Conservation (phyloP, 1,139 yeast species). For the Taiozyma sp. region DNA sequence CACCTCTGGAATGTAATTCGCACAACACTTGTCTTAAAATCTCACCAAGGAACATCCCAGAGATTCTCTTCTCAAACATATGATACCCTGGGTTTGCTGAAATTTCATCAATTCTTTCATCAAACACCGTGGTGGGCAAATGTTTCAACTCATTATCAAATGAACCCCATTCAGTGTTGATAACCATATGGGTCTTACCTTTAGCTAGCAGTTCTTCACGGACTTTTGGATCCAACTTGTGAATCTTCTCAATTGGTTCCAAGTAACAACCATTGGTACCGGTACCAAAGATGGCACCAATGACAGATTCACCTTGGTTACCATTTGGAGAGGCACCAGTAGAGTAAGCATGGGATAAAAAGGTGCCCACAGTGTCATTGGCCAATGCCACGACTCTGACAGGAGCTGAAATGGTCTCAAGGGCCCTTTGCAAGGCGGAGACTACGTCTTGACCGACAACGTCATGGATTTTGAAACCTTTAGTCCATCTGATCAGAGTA, state of each 20-base stretch:
- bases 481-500: constrained; percentile 74
- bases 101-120: constrained; percentile 55
- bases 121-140: constrained; percentile 74
- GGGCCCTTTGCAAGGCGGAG: constrained; percentile 56
- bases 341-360: constrained; percentile 78
- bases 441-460: constrained; percentile 81
- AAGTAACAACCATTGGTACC: constrained; percentile 94
- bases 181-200: constrained; percentile 68
- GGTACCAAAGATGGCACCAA: constrained; percentile 92
- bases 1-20: constrained; percentile 54
- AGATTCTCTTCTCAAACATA: constrained; percentile 85
- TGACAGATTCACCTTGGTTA: constrained; percentile 57
- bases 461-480: constrained; percentile 52
- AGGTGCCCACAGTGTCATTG: constrained; percentile 91
- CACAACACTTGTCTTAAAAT: constrained; percentile 64
- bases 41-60: constrained; percentile 94
- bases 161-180: constrained; percentile 97
- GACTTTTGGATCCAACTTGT: constrained; percentile 48
- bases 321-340: constrained; percentile 41
- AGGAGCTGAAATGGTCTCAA: constrained; percentile 51
- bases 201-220: constrained; percentile 35
- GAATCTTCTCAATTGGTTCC: constrained; percentile 64
- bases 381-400: constrained; percentile 83
- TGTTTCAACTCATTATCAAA: constrained; percentile 73
- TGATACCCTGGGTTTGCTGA: constrained; percentile 83